phyloP scores from a whole-genome alignment of 2,329 filamentous ascomycete species.

The Penicillium sp. region DNA sequence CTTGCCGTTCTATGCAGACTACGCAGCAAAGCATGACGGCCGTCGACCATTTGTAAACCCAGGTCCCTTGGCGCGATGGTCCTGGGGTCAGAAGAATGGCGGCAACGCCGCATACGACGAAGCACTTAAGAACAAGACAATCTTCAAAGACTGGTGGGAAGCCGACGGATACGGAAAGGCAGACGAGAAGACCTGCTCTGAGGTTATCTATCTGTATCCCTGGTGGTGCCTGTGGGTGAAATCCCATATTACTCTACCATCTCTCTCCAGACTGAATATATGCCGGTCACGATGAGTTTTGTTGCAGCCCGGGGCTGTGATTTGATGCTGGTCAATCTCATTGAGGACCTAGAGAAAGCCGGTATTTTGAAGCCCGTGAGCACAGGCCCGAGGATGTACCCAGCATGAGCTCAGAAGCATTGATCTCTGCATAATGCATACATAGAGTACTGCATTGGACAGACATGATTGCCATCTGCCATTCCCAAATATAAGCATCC shows the following conservation, averaged over 20 bases:
- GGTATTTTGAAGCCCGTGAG: constrained; percentile 26
- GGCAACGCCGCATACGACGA: constrained; percentile 19
- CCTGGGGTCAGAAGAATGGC: constrained; percentile 19
- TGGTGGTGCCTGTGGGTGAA: constrained; percentile 29
- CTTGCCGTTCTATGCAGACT: constrained; percentile 28
- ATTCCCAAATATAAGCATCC: too few species aligned
- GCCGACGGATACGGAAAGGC: constrained; percentile 23
- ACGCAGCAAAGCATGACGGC: constrained; percentile 22
- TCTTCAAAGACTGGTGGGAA: constrained; percentile 36
- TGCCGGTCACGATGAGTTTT: constrained; percentile 35
- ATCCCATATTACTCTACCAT: constrained; percentile 26
- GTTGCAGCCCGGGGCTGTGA: constrained; percentile 33
- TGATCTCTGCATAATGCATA: too few species aligned
- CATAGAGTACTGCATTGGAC: too few species aligned
- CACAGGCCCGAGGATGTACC: constrained; percentile 24
- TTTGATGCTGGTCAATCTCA: constrained; percentile 30
- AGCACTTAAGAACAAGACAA: constrained; percentile 33
- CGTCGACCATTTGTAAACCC: constrained; percentile 31
- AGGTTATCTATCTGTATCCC: constrained; percentile 31
- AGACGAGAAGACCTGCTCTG: constrained; percentile 29
- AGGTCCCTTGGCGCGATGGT: constrained; percentile 26
- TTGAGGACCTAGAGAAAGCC: constrained; percentile 24
- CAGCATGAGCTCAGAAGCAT: neutral
- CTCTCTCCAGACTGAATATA: constrained; percentile 28
- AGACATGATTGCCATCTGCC: too few species aligned